These are phyloP conservation scores for Fraxinus greggii DNA, from an alignment of 305 asterid genomes.

Conservation along the genomic window DNA sequence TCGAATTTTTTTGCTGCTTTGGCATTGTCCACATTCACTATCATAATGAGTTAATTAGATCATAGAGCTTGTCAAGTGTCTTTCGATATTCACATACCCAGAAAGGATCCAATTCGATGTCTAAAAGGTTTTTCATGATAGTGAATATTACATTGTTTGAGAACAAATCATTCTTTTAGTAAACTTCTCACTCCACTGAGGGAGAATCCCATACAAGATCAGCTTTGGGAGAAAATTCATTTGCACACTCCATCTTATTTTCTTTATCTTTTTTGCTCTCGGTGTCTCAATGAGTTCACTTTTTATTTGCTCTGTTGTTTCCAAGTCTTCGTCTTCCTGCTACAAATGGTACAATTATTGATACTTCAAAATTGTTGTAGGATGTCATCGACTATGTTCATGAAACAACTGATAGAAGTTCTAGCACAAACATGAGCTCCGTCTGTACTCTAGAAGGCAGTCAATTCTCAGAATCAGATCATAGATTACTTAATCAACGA, in stretches of 20 bases:
- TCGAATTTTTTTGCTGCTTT: too few relatives aligned
- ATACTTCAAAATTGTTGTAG: neutral
- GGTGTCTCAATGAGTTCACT: neutral
- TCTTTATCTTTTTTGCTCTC: neutral
- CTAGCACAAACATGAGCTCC: neutral
- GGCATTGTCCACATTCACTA: too few relatives aligned
- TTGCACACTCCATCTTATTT: too few relatives aligned
- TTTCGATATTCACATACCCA: too few relatives aligned
- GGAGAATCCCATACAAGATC: neutral
- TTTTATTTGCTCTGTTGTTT: neutral
- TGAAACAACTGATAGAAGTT: neutral
- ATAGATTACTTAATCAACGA: neutral
- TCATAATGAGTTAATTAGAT: too few relatives aligned
- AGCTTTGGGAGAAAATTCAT: neutral
- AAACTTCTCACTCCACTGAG: neutral
- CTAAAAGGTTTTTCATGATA: neutral
- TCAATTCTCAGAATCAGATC: neutral
- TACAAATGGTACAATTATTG: too few relatives aligned
- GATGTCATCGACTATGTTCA: neutral
- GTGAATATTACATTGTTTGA: neutral
- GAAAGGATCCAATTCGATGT: neutral
- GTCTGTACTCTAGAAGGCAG: neutral
- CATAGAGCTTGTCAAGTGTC: too few relatives aligned
- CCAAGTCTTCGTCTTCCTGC: neutral
- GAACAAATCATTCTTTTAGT: neutral